Base-by-base conservation (phyloP, 2,329 filamentous ascomycete species). In the Venturia effusa region DNA sequence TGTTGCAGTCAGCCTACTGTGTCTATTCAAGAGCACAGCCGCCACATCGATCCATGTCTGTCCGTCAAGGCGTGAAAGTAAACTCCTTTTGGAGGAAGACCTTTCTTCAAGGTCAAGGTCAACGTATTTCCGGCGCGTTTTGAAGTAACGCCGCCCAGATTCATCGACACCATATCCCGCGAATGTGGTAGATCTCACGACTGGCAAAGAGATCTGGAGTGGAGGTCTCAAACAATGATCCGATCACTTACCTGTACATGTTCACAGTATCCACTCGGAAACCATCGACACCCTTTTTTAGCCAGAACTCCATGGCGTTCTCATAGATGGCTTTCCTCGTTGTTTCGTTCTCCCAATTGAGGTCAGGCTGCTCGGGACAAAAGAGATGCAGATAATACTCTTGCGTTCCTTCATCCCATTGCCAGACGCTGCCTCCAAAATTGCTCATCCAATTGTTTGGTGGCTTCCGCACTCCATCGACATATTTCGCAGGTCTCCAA, bases 361-460 rank as follows among this genome's bases (percentile, higher is more conserved):
- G 30, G 39, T 66, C 59, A 7, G 64, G 62, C 41, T 66, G 55
- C 57, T 66, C 62, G 2, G 64, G 64, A 37, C 55, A 60, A 24
- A 66, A 64, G 4, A 64, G 55, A 40, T 66, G 64, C n/a, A 66
- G 57, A 37, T 61, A 66, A 27, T 66, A 66, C 43, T 64, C 64
- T 11, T 66, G n/a, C 37, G 64, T 63, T 15, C 8, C 7, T 27
- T 64, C 64, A 17, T 65, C 64, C 60, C 61, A 65, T 41, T 64
- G 32, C 64, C 61, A 65, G 37, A 51, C 61, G 22, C 71, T 70
- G n/a, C 76, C 75, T 6, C 73, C 72, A 63, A 78, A 75, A 39
- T 75, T 74, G 54, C 71, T 72, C 7, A 71, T 57, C 80, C 80
- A 83, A 66, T 83, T 65, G 37, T 63, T 63, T 19, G 61, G 61